Base-by-base conservation (phyloP, 2,329 filamentous ascomycete genomes). In the Gnomoniopsis smithogilvyi region DNA sequence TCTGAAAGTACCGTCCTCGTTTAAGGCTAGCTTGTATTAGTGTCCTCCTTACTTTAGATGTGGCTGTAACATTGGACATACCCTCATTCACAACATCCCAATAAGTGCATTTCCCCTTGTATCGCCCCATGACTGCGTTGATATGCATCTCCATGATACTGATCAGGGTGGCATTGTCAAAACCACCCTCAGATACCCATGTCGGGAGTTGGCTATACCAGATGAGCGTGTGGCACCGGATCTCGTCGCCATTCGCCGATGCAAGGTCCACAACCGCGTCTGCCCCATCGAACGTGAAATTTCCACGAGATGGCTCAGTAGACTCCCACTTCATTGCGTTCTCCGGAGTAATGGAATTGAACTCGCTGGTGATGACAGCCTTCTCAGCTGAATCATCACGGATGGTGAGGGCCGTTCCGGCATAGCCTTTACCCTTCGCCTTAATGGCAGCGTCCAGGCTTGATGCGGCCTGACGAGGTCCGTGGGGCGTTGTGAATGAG, bases 381-480 rank as follows among this genome's bases (percentile, higher is more conserved):
- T 77, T 68, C 67, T 86, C 86, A 43, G 74, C 64, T 2, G 70
- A 67, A 68, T 87, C 81, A 47, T 78, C 75, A 2, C 68, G 68
- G 22, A 84, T 81, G 63, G 85, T 83, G 30, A 83, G 81, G 1
- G 83, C 83, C 1, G 82, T 81, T 43, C 83, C 83, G 54, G 85
- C 83, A 69, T 84, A 85, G 36, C 67, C 58, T 55, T 66, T 66
- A 26, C 68, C 70, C 11, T 64, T 64, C 34, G 65, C 66, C 6
- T 65, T 57, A 54, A 70, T 68, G 22, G 67, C 65, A 26, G 63
- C 62, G 50, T 70, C 56, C 33, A 69, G 64, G 7, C 43, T 56
- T 30, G 46, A 50, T 15, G 46, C 11, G 14, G 34, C 54, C 54
- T 56, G 46, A 6, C 54, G 46, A 2, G 46, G 34, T 15, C 34